Evolutionary conservation across 441 rosid species (phyloP).

Genomic region (Rhodomyrtus psidioides): DNA sequence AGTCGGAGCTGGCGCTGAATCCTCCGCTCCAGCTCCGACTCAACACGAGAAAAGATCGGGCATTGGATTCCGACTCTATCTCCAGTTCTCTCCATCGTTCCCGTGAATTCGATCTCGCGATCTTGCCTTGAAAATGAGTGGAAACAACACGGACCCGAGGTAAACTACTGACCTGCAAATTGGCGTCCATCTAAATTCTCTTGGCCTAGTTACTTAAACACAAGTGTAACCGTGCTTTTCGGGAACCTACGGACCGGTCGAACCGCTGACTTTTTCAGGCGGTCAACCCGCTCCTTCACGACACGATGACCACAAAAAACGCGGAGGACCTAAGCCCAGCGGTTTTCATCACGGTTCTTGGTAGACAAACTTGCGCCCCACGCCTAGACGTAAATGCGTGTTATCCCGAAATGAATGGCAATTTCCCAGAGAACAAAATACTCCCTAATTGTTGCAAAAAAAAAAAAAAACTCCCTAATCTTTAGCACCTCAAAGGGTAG

Average conservation of each 20-base stretch:
- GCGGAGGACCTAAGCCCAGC: background rate
- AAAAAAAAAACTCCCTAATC: no score
- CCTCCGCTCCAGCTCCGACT: background rate
- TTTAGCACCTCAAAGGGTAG: background rate
- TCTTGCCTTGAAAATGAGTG: background rate
- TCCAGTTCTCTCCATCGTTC: background rate
- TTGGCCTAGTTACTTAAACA: no score
- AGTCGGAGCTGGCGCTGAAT: no score
- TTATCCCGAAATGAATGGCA: background rate
- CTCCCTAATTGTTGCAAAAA: no score
- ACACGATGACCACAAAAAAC: background rate
- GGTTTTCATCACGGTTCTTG: background rate
- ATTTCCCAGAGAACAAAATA: background rate
- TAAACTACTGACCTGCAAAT: no score
- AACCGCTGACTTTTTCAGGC: background rate
- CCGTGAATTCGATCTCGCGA: background rate
- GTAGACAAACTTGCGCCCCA: background rate
- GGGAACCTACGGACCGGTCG: background rate
- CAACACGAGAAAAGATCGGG: background rate
- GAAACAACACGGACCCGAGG: no score
- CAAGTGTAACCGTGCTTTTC: background rate
- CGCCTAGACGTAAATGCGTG: background rate
- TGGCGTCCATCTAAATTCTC: no score
- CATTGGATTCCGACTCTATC: background rate
- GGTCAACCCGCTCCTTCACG: background rate